Evolutionary conservation across 129 eudicot genomes (phyloP).

Genomic region (Artemisia annua): DNA sequence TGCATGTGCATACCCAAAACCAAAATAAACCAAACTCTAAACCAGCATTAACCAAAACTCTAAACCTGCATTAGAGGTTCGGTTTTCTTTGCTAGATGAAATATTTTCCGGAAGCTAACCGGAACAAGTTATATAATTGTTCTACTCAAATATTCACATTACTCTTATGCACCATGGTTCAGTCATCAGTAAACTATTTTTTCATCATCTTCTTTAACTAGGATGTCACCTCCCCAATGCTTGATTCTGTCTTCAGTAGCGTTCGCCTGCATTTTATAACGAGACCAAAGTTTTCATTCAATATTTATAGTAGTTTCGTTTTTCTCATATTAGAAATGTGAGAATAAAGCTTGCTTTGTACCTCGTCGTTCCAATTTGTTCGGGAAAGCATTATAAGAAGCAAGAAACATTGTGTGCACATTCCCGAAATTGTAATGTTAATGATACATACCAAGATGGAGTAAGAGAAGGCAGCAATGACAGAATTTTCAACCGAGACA

Average conservation of each 20-base stretch:
- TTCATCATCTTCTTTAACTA: constrained; percentile 13
- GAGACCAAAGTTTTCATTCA: neutral
- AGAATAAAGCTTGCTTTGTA: constrained; percentile 4
- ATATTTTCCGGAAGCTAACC: too few relatives aligned
- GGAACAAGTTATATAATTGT: too few relatives aligned
- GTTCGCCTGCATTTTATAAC: constrained; percentile 45
- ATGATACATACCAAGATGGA: constrained; percentile 45
- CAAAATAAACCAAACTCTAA: too few relatives aligned
- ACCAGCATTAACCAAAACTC: too few relatives aligned
- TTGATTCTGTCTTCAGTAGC: constrained; percentile 48
- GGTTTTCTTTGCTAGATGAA: too few relatives aligned
- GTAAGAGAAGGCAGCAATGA: constrained; percentile 53
- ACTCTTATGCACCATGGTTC: neutral
- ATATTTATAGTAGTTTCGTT: neutral
- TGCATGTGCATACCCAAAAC: too few relatives aligned
- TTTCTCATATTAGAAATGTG: neutral
- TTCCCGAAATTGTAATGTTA: constrained; percentile 33
- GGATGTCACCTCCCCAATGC: constrained; percentile 48
- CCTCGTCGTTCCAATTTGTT: constrained; percentile 81
- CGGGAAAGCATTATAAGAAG: constrained; percentile 40
- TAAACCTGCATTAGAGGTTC: too few relatives aligned
- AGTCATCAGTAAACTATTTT: neutral
- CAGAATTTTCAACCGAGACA: constrained; percentile 51
- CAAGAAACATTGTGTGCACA: constrained; percentile 40
- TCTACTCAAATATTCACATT: neutral